Percentiles rank a stretch among this genome's conserved stretches.
Conservation (phyloP, 768 basidiomycete genomes). For the Lentinus tigrinus region DNA sequence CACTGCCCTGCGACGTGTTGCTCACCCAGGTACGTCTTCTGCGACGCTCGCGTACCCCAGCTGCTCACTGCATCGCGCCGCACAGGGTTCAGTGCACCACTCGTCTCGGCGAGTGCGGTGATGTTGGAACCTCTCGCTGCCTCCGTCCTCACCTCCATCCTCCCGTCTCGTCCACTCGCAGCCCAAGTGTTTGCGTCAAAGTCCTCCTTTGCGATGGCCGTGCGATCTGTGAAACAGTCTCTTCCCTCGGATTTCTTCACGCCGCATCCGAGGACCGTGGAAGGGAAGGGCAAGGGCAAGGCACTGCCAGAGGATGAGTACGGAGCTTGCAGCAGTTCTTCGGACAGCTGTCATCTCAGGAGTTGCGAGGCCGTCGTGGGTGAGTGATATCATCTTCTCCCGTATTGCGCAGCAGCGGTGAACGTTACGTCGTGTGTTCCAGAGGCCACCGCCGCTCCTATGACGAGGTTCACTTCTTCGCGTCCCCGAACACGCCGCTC, state of each 20-base stretch:
- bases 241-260: conserved; percentile 53
- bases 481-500: conserved; percentile 23
- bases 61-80: background rate
- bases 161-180: conserved; percentile 34
- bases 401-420: background rate
- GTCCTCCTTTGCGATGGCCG: conserved; percentile 30
- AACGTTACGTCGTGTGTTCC: background rate
- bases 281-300: conserved; percentile 54
- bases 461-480: background rate
- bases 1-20: conserved; percentile 13
- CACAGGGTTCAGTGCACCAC: conserved; percentile 15
- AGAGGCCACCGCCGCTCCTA: background rate
- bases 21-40: conserved; percentile 11
- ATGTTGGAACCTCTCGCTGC: conserved; percentile 68
- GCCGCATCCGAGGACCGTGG: conserved; percentile 49
- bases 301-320: conserved; percentile 24
- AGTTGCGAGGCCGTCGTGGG: background rate
- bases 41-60: background rate
- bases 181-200: conserved; percentile 28
- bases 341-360: background rate
- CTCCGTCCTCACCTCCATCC: conserved; percentile 46
- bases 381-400: background rate
- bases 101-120: conserved; percentile 33
- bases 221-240: conserved; percentile 29
- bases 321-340: conserved; percentile 3